Conservation (phyloP, 2,329 filamentous ascomycete species). For the Ceratocystis papillata region DNA sequence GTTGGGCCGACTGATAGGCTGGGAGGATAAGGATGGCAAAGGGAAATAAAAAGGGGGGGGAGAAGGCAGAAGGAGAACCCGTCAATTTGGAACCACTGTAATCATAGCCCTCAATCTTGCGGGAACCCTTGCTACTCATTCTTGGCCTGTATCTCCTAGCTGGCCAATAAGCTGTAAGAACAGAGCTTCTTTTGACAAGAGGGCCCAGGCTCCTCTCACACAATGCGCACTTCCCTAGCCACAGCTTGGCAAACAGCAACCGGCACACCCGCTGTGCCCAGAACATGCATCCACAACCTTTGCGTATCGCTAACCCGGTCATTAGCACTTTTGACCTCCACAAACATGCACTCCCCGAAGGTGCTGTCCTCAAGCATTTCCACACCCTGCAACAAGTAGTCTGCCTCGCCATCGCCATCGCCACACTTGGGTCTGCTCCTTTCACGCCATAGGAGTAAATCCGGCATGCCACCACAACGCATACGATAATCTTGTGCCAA, state of each 20-base stretch:
- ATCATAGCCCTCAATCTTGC: background rate
- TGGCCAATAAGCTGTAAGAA: background rate
- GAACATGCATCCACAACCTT: constrained; percentile 89
- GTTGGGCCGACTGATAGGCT: too few species aligned
- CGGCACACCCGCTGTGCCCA: constrained; percentile 70
- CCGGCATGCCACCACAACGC: constrained; percentile 75
- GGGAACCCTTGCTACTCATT: background rate
- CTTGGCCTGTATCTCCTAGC: background rate
- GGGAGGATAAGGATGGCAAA: background rate
- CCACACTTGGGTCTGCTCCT: constrained; percentile 27
- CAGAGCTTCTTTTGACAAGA: background rate
- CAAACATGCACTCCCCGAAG: constrained; percentile 58
- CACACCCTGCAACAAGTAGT: constrained; percentile 4
- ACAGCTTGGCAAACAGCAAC: constrained; percentile 69
- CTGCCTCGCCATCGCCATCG: background rate
- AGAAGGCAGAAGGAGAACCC: constrained; percentile 16
- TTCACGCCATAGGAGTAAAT: constrained; percentile 76
- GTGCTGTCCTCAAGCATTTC: background rate
- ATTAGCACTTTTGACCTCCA: constrained; percentile 73
- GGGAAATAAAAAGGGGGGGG: background rate
- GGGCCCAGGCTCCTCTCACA: background rate
- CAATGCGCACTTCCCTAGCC: constrained; percentile 35
- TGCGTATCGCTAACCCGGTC: constrained; percentile 94
- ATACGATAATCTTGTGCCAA: constrained; percentile 89
- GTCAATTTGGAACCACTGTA: constrained; percentile 18